Evolutionary conservation across 306 rosid genomes (phyloP), one percentile per base, ranked within the genome.

Genomic region (Quercus glauca): DNA sequence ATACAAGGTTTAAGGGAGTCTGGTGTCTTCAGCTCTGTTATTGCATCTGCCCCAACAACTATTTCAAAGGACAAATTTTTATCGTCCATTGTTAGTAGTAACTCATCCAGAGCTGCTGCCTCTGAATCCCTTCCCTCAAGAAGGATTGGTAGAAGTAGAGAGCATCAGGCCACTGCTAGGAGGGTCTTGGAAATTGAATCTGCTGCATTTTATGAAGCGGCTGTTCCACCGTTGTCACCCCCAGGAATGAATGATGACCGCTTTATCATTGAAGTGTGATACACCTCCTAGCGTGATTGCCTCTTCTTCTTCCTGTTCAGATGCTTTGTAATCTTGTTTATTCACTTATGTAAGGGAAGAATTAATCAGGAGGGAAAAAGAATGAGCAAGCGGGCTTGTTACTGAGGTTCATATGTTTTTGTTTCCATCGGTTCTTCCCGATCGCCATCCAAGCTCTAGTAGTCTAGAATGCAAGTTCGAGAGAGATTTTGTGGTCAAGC

Each of bases 1-100:
- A 81, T 93, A 71, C 96, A 95, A 84, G 97, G 98, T 49, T 81
- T 95, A 77, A 85, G 90, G 85, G 98, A 93, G 82, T 91, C 96
- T 5, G 98, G 97, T 35, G 90, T 95, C 69, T 95, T 95, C 90
- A 93, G 89, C 84, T 92, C 99, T 56, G 82, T 89, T 71, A 88
- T 92, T 55, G 91, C 95, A 73, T 92, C 96, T 23, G 99, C 98
- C 6, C 88, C 93, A 55, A 41, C 87, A 43, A 64, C 83, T 55
- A 84, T 90, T 35, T 91, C 97, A 41, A 95, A 90, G 85, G 94
- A 93, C 56, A 95, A 85, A 29, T 91, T 95, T 68, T 83, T 95
- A 81, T 87, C 69, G 13, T 85, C 98, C 70, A 87, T 95, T 74
- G 84, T 85, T n/a, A 79, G 94, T 56, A 90, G 92, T n/a, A 95